Conservation (phyloP, 2,329 filamentous ascomycete species). For the Thermoascus crustaceus region DNA sequence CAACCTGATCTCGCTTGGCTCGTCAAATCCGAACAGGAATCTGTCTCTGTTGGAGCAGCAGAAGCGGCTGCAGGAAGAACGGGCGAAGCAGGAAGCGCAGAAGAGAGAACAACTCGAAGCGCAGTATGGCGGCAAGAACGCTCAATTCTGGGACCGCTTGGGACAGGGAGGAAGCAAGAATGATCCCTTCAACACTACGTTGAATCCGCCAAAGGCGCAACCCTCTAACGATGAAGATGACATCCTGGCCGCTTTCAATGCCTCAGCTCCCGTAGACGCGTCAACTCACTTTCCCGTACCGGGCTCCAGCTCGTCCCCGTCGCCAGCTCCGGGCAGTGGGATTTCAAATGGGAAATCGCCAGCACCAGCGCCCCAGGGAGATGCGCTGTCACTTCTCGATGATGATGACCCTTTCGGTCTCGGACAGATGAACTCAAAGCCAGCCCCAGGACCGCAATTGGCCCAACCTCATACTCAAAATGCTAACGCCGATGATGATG, state of each 20-base stretch:
- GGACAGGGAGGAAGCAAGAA: constrained; percentile 47
- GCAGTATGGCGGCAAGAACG: constrained; percentile 61
- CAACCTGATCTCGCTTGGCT: constrained; percentile 55
- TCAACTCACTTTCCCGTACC: constrained; percentile 52
- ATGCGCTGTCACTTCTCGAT: constrained; percentile 36
- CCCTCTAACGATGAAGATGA: constrained; percentile 50
- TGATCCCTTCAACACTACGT: constrained; percentile 32
- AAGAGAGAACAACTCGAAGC: constrained; percentile 62
- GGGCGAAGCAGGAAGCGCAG: constrained; percentile 65
- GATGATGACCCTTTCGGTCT: constrained; percentile 85
- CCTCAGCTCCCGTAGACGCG: constrained; percentile 50
- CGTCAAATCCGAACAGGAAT: constrained; percentile 49
- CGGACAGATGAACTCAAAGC: constrained; percentile 50
- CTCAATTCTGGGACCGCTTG: constrained; percentile 67
- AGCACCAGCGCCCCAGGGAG: constrained; percentile 11
- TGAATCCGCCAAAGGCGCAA: constrained; percentile 42
- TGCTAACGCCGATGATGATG: constrained; percentile 48
- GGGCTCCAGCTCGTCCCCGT: constrained; percentile 24
- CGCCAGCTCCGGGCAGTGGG: constrained; percentile 10
- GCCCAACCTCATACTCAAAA: too few relatives aligned
- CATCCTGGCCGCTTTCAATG: constrained; percentile 54
- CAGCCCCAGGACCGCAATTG: constrained; percentile 41
- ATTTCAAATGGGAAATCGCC: constrained; percentile 10
- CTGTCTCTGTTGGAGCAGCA: constrained; percentile 60
- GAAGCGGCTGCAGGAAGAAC: constrained; percentile 67